These are phyloP conservation scores for Linderniella brevidens DNA, from an alignment of 257 asterid species.

Conservation along the genomic window DNA sequence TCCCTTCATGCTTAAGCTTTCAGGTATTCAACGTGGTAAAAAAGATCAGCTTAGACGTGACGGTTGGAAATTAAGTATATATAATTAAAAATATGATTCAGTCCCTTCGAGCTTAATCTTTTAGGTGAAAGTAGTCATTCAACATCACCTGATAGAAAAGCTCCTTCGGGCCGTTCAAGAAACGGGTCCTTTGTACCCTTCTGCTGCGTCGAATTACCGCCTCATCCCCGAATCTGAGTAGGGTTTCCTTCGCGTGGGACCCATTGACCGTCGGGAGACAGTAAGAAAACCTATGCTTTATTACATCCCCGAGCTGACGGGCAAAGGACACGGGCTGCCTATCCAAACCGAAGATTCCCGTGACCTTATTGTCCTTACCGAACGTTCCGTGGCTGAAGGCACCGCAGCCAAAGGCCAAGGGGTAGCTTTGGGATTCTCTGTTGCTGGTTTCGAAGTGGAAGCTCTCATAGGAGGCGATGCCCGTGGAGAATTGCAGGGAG, in stretches of 20 bases:
- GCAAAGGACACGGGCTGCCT: slow-evolving; percentile 10
- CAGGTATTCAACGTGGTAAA: no score
- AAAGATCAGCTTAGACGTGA: no score
- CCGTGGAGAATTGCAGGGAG: slow-evolving; percentile 7
- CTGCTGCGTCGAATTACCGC: slow-evolving; percentile 4
- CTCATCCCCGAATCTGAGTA: slow-evolving; percentile 11
- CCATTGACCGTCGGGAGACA: slow-evolving; percentile 5
- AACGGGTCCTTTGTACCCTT: neutral
- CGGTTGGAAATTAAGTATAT: neutral
- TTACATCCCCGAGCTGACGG: slow-evolving; percentile 13
- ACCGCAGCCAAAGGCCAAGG: slow-evolving; percentile 18
- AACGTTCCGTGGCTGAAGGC: neutral
- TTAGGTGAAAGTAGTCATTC: no score
- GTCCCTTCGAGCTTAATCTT: no score
- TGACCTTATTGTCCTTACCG: neutral
- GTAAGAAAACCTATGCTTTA: slow-evolving; percentile 15
- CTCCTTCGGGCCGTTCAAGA: neutral
- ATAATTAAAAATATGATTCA: no score
- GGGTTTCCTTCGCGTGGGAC: neutral
- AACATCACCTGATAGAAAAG: neutral
- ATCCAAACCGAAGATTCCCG: slow-evolving; percentile 14
- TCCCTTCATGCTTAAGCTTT: no score
- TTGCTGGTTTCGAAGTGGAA: slow-evolving; percentile 12
- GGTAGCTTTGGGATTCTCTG: neutral
- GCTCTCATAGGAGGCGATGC: slow-evolving; percentile 10